Evolutionary conservation across 2,329 filamentous ascomycete species (phyloP), one percentile per base, ranked within the genome.

Genomic region (Orbilia blumenaviensis): DNA sequence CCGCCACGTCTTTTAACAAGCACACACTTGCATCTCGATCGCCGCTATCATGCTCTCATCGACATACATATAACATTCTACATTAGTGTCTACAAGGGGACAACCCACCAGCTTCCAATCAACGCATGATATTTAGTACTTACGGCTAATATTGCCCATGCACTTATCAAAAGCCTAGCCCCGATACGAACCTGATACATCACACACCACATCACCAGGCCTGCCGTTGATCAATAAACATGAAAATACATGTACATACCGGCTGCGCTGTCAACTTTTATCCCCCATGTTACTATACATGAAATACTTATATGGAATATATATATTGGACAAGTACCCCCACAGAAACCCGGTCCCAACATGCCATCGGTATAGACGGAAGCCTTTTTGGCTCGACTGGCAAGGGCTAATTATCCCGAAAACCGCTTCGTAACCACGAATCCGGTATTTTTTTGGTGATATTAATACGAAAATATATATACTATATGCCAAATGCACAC

Each of bases 151-250:
- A 63, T 63, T 71, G 66, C 68, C 61, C 63, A 61, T 66, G 34
- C 21, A 66, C 16, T 21, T 54, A 56, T 56, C 42, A 41, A 61
- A 36, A 36, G 69, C 44, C 56, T 60, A 58, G 25, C 48, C n/a
- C n/a, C 54, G 41, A 58, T 34, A 66, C 63, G 44, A 66, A 56
- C 50, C 25, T 27, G 46, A 50, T 66, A 46, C 58, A n/a, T 64
- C 61, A 41, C 41, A 58, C 36, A 68, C 36, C 48, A 23, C 29
- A 68, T 48, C 27, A 34, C 60, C 60, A 64, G 29, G 60, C 42
- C 60, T 64, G 60, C 42, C 34, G 34, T 27, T 73, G 68, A 73
- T 73, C 61, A 74, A 74, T 74, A 74, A 67, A 74, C 69, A 62
- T 52, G 42, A 62, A 52, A 23, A 23, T 9, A 16, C 4, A 58